A percentile compares a stretch with the other conserved stretches of the same genome.
phyloP scores from a whole-genome alignment of 2,329 filamentous ascomycete species.

The Phoma sp. region DNA sequence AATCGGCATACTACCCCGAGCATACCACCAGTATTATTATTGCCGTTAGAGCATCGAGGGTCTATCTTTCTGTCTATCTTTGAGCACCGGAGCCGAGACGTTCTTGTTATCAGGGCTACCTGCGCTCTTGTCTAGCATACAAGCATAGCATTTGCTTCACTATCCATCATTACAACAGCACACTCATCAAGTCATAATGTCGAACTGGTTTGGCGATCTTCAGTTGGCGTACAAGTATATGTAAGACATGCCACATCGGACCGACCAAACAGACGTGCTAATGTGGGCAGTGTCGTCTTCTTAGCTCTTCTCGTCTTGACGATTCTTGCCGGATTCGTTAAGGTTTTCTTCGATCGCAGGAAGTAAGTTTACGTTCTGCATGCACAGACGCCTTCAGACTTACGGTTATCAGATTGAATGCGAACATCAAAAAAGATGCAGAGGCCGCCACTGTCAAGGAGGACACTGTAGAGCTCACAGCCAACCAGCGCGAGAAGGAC shows the following conservation, averaged over 20 bases:
- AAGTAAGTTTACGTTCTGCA: slow-evolving; percentile 34
- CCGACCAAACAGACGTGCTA: slow-evolving; percentile 2
- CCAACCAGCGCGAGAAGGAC: slow-evolving; percentile 44
- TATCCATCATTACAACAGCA: neutral
- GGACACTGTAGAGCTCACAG: slow-evolving; percentile 39
- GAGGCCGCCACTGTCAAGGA: slow-evolving; percentile 39
- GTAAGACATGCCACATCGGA: slow-evolving; percentile 25
- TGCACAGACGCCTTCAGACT: slow-evolving; percentile 6
- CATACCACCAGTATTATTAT: neutral
- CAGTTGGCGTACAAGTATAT: slow-evolving; percentile 47
- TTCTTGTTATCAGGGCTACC: neutral
- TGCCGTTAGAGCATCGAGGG: neutral
- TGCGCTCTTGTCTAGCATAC: neutral
- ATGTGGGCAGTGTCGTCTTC: slow-evolving; percentile 42
- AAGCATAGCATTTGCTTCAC: neutral
- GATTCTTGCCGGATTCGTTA: slow-evolving; percentile 42
- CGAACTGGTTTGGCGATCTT: slow-evolving; percentile 44
- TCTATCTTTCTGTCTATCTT: neutral
- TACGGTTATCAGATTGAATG: slow-evolving; percentile 35
- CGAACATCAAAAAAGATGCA: slow-evolving; percentile 30
- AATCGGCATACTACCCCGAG: slow-evolving; percentile 20
- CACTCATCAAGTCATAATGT: slow-evolving; percentile 27
- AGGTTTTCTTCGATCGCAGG: slow-evolving; percentile 43
- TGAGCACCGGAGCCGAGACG: neutral
- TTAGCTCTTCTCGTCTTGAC: slow-evolving; percentile 37